A percentile compares a stretch with the other conserved stretches of the same genome.
These are phyloP conservation scores for Dichomitus squalens DNA, from an alignment of 1,284 basidiomycete species.

Conservation along the genomic window DNA sequence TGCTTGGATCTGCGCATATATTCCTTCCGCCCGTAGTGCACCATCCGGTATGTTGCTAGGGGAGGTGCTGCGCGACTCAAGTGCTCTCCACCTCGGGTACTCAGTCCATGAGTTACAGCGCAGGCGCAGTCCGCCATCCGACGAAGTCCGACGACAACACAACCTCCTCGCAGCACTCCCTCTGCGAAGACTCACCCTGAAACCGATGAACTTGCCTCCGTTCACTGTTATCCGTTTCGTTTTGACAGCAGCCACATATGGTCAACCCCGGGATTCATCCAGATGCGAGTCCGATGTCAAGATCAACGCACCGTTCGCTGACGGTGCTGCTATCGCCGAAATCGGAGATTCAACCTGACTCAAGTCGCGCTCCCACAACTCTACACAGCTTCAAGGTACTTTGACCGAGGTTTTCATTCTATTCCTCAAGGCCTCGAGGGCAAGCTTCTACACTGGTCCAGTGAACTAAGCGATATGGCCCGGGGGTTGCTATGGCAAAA, in stretches of 20 bases:
- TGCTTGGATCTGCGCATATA: neutral
- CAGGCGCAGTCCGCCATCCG: neutral
- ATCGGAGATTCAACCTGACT: neutral
- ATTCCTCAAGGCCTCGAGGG: slow-evolving; percentile 4
- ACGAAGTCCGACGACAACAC: neutral
- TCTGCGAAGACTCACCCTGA: neutral
- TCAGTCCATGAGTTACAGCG: neutral
- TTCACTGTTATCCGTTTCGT: neutral
- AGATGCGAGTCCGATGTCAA: slow-evolving; percentile 1
- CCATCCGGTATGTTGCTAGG: neutral
- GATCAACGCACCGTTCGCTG: slow-evolving; percentile 1
- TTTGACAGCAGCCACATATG: slow-evolving; percentile 14
- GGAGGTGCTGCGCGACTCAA: neutral
- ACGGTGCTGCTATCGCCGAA: neutral
- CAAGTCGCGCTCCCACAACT: neutral
- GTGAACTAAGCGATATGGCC: neutral
- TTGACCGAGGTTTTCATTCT: neutral
- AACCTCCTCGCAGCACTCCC: neutral
- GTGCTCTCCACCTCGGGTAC: neutral
- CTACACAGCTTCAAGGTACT: slow-evolving; percentile 1
- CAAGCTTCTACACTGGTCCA: neutral
- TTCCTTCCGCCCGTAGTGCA: no score
- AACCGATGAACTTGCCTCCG: neutral
- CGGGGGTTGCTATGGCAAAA: slow-evolving; percentile 4
- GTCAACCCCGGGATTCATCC: neutral